Conservation (phyloP, 176 grass and related monocot genomes). For the Avena insularis region DNA sequence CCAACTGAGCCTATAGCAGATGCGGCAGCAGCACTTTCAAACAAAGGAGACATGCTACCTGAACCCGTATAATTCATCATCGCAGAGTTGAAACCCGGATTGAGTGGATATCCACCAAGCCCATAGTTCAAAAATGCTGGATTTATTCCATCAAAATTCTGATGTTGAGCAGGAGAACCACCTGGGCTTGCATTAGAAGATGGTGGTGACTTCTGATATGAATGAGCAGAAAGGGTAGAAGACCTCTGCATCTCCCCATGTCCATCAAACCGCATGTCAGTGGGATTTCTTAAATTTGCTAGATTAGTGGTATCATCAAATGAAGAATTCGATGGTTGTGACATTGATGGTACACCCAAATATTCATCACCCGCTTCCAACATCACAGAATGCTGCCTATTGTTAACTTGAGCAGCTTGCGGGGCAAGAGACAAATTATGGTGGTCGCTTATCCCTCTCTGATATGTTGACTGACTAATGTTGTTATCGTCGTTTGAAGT, state of each 20-base stretch:
- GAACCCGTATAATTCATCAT: slow-evolving; percentile 61
- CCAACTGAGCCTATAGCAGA: slow-evolving; percentile 52
- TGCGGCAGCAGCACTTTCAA: slow-evolving; percentile 59
- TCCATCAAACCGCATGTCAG: slow-evolving; percentile 43
- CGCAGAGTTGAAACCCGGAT: slow-evolving; percentile 54
- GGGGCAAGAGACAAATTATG: slow-evolving; percentile 57
- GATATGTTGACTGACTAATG: slow-evolving; percentile 50
- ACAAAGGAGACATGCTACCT: slow-evolving; percentile 58
- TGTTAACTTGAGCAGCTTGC: slow-evolving; percentile 50
- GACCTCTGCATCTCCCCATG: slow-evolving; percentile 57
- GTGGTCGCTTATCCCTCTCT: slow-evolving; percentile 59
- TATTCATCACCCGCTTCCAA: slow-evolving; percentile 61
- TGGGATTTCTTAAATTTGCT: slow-evolving; percentile 56
- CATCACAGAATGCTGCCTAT: slow-evolving; percentile 54
- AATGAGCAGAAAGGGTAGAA: slow-evolving; percentile 41
- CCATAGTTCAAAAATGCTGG: slow-evolving; percentile 71
- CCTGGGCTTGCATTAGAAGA: slow-evolving; percentile 67
- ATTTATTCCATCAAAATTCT: slow-evolving; percentile 66
- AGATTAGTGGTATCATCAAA: slow-evolving; percentile 53
- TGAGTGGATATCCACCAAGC: slow-evolving; percentile 57
- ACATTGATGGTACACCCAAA: slow-evolving; percentile 51
- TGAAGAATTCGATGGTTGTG: slow-evolving; percentile 60
- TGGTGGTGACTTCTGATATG: slow-evolving; percentile 72
- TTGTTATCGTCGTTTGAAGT: slow-evolving; percentile 43
- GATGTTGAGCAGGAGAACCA: slow-evolving; percentile 74